These are phyloP conservation scores for Athelia sp. DNA, from an alignment of 1,284 basidiomycete species.

Conservation along the genomic window DNA sequence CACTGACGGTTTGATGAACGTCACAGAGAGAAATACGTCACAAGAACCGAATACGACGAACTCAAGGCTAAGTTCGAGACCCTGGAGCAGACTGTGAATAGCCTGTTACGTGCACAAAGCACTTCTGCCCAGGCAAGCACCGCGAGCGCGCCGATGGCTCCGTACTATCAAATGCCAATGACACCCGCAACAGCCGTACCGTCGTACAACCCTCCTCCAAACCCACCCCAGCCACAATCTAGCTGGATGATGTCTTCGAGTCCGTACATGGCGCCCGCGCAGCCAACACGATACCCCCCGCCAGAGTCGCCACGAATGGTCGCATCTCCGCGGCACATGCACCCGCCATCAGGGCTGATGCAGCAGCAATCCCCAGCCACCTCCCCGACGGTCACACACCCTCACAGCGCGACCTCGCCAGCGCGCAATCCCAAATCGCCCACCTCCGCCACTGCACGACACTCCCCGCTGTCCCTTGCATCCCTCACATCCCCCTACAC, in stretches of 20 bases:
- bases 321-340: neutral
- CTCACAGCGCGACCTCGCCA: neutral
- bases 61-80: constrained; percentile 38
- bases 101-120: neutral
- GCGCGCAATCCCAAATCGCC: neutral
- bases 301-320: neutral
- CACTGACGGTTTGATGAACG: constrained; percentile 2
- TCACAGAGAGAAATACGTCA: constrained; percentile 39
- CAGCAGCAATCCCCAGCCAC: neutral
- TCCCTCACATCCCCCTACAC: neutral
- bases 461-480: neutral
- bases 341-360: neutral
- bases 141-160: neutral
- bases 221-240: neutral
- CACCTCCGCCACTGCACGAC: neutral
- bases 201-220: neutral
- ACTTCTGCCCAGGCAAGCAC: neutral
- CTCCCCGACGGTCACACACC: neutral
- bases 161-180: neutral
- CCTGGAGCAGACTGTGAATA: constrained; percentile 19
- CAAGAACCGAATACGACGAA: constrained; percentile 41
- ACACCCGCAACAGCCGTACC: neutral
- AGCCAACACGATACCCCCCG: neutral
- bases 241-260: neutral
- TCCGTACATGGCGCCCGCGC: neutral